phyloP scores from a whole-genome alignment of 225 moss, liverwort and hornwort genomes.

The Physcomitrellopsis africana region DNA sequence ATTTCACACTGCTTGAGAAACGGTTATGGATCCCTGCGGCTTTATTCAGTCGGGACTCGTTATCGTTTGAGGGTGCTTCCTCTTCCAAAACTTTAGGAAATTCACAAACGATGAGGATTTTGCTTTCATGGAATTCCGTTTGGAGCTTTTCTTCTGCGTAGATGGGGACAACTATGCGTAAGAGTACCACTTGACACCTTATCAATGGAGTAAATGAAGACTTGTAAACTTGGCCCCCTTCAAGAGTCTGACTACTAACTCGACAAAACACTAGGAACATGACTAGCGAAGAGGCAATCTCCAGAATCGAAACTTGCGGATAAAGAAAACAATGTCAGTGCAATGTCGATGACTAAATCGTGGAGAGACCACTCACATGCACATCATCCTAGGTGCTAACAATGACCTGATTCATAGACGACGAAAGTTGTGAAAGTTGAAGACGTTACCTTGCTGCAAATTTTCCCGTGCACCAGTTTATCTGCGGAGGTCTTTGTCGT shows the following conservation, averaged over 20 bases:
- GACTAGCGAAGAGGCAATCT: constrained; percentile 53
- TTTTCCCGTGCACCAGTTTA: constrained; percentile 39
- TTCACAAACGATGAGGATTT: constrained; percentile 48
- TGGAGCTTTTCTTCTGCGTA: constrained; percentile 46
- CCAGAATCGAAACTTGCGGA: constrained; percentile 55
- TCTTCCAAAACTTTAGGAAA: constrained; percentile 46
- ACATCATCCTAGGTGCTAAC: constrained; percentile 15
- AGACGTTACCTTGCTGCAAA: constrained; percentile 30
- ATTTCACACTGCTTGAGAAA: constrained; percentile 7
- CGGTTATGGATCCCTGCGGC: background rate
- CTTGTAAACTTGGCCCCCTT: constrained; percentile 8
- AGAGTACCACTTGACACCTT: background rate
- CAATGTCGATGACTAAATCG: constrained; percentile 18
- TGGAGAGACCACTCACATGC: constrained; percentile 25
- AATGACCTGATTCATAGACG: background rate
- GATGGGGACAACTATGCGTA: background rate
- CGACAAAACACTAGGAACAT: constrained; percentile 35
- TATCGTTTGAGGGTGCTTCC: constrained; percentile 30
- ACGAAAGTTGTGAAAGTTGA: background rate
- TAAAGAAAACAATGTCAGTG: constrained; percentile 41
- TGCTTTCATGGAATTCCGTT: constrained; percentile 37
- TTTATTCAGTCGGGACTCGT: constrained; percentile 23
- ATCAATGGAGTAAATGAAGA: background rate
- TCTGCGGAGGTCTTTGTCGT: constrained; percentile 25
- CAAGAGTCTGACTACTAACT: background rate